Conservation (phyloP, 257 asterid species). For the Lavandula angustifolia region DNA sequence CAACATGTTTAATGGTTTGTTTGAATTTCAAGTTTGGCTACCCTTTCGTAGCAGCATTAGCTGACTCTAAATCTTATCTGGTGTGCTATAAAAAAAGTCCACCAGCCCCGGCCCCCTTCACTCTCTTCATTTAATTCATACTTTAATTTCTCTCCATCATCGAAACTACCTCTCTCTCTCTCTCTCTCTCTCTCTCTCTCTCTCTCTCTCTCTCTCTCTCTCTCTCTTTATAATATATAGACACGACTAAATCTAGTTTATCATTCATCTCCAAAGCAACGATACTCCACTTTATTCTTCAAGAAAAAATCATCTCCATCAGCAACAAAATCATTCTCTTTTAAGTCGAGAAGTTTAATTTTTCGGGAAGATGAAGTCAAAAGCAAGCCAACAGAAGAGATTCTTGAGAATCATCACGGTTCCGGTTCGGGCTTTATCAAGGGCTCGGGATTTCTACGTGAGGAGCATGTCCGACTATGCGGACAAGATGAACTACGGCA, state of each 20-base stretch:
- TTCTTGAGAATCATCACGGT: slow-evolving; percentile 49
- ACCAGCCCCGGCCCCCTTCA: neutral
- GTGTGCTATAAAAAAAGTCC: slow-evolving; percentile 27
- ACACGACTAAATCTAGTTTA: neutral
- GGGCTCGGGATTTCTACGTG: slow-evolving; percentile 49
- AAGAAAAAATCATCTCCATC: neutral
- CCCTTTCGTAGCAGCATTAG: neutral
- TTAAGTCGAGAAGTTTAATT: neutral
- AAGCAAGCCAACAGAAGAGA: slow-evolving; percentile 45
- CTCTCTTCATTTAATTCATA: neutral
- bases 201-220: neutral
- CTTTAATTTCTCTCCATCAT: neutral
- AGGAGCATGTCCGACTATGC: slow-evolving; percentile 44
- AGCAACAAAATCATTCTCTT: neutral
- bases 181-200: neutral
- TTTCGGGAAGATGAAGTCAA: slow-evolving; percentile 42
- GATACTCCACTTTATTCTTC: neutral
- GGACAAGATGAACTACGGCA: slow-evolving; percentile 34
- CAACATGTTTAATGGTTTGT: slow-evolving; percentile 1
- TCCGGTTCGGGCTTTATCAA: slow-evolving; percentile 48
- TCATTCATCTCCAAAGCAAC: neutral
- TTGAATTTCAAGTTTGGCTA: slow-evolving; percentile 25
- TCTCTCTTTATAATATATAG: neutral
- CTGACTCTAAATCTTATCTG: slow-evolving; percentile 26
- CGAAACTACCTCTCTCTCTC: neutral